These are phyloP conservation scores for Fraxinus albicans DNA, from an alignment of 305 asterid species.

Conservation along the genomic window DNA sequence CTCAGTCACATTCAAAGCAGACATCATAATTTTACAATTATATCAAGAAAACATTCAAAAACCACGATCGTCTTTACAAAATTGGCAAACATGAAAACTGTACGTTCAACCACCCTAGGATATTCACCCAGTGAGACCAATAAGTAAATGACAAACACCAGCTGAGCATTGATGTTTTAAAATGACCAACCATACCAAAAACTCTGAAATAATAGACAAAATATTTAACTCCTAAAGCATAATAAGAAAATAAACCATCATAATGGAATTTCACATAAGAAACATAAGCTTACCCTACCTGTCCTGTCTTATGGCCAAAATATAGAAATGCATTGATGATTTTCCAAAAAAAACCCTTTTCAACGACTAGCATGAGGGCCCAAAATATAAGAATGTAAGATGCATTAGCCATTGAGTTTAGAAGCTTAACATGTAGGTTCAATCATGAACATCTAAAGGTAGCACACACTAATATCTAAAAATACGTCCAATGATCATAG, in stretches of 20 bases:
- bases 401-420: background rate
- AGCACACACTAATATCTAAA: background rate
- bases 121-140: slow-evolving; percentile 32
- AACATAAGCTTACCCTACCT: background rate
- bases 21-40: background rate
- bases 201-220: background rate
- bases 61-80: background rate
- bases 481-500: background rate
- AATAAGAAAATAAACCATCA: background rate
- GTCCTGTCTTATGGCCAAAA: background rate
- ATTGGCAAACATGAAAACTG: background rate
- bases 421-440: background rate
- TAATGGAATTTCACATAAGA: slow-evolving; percentile 2
- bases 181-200: slow-evolving; percentile 30
- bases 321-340: background rate
- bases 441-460: background rate
- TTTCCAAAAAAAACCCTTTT: background rate
- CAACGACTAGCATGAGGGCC: background rate
- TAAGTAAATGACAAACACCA: slow-evolving; percentile 33
- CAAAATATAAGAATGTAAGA: background rate
- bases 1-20: background rate
- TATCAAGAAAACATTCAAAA: background rate
- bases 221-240: slow-evolving; percentile 8
- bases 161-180: slow-evolving; percentile 14
- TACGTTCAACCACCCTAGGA: slow-evolving; percentile 7